Base-by-base conservation (phyloP, 139 green algal species). In the Microglena sp. region DNA sequence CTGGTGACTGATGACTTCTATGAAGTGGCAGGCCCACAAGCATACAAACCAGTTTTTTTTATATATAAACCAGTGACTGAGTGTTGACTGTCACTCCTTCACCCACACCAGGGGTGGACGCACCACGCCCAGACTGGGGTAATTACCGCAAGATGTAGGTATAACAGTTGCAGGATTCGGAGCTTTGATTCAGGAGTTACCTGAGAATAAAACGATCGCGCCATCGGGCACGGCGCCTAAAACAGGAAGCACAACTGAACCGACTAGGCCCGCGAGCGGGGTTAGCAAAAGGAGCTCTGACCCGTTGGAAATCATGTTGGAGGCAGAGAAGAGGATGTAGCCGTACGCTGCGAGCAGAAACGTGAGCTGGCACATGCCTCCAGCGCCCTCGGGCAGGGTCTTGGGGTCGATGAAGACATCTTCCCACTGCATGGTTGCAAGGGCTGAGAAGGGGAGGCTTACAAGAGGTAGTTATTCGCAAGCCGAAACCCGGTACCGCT, bases 241-340 rank as follows among this genome's bases (percentile, higher is more conserved):
- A 11, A 50, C 40, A 18, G 40, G 40, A 11, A 50, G 40, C 40
- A 50, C 40, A 11, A 50, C 40, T 50, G 40, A 50, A 18, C 40
- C 40, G 18, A 50, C 40, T 18, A 50, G 40, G 15, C 40, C 40
- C 11, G 40, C 40, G 40, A 50, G 40, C 40, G 40, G 40, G 11
- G 40, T 50, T 18, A 50, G 40, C 40, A 50, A 18, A 11, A 50
- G 40, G 15, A 50, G 40, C 40, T 50, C 40, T 11, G 15, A 24
- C 15, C 40, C 40, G 40, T 50, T 50, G 40, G 15, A 24, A 18
- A 50, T 50, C 15, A 50, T 11, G 18, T 11, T 24, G 11, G 40
- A 50, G 15, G 40, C 40, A 50, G 15, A 50, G 40, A 50, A 50
- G 40, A 50, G 40, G 40, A 50, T 50, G 40, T 50, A 50, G 40